A percentile compares a stretch with the other conserved stretches of the same genome.
phyloP scores from a whole-genome alignment of 129 eudicot genomes.

The Flaveria sonorensis region DNA sequence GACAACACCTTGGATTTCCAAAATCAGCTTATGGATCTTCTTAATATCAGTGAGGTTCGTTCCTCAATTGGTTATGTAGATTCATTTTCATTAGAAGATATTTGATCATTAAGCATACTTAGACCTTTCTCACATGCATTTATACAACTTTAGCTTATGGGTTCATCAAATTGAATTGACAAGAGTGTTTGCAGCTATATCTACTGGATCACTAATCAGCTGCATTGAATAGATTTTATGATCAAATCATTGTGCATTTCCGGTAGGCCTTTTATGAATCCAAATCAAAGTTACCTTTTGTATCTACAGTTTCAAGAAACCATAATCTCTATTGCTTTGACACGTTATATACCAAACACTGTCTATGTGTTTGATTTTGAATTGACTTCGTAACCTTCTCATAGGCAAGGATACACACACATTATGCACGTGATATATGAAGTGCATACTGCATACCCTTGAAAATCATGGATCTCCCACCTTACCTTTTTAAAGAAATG shows the following conservation, averaged over 20 bases:
- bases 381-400: not conserved
- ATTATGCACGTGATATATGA: not conserved
- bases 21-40: conserved; percentile 49
- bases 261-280: conserved; percentile 14
- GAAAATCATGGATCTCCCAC: not conserved
- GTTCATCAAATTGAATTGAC: not conserved
- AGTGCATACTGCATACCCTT: not conserved
- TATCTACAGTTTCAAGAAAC: conserved; percentile 17
- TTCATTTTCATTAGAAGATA: not conserved
- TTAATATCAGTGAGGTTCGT: conserved; percentile 72
- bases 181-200: not conserved
- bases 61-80: not conserved
- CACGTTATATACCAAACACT: not conserved
- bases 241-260: not conserved
- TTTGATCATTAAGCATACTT: conserved; percentile 6
- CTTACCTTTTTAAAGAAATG: not conserved
- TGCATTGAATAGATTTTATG: not conserved
- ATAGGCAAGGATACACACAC: not conserved
- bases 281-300: not conserved
- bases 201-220: not conserved
- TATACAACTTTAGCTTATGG: conserved; percentile 1
- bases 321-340: conserved; percentile 6
- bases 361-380: conserved; percentile 6
- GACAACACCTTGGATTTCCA: conserved; percentile 49
- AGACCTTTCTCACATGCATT: conserved; percentile 21